These are phyloP conservation scores for Galerina marginata DNA, from an alignment of 768 basidiomycete genomes.

Conservation along the genomic window DNA sequence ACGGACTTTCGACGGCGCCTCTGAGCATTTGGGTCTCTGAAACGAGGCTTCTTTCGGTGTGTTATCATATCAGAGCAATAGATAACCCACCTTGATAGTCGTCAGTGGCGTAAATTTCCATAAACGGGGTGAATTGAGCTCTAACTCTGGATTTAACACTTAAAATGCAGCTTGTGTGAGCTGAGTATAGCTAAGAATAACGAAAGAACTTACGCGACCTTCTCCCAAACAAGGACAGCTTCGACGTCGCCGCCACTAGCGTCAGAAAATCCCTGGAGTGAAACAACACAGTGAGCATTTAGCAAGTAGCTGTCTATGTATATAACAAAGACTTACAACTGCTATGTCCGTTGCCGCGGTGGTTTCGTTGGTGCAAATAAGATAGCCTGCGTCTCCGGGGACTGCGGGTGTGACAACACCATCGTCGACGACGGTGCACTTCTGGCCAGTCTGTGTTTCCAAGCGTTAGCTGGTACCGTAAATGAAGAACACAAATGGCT, in stretches of 20 bases:
- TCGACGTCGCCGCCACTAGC: background rate
- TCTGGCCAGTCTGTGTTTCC: background rate
- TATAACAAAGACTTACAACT: background rate
- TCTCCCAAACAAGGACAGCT: background rate
- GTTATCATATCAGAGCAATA: background rate
- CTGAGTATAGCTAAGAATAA: background rate
- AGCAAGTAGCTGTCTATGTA: too few relatives aligned
- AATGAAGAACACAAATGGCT: background rate
- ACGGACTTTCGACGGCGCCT: background rate
- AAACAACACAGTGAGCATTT: background rate
- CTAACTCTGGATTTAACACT: background rate
- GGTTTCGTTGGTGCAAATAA: background rate
- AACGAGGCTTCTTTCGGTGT: background rate
- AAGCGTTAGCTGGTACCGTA: background rate
- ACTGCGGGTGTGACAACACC: background rate
- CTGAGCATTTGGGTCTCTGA: background rate
- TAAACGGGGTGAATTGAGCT: background rate
- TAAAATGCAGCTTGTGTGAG: background rate
- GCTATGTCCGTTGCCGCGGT: background rate
- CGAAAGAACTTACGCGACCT: background rate
- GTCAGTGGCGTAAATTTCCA: background rate
- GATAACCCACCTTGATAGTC: background rate
- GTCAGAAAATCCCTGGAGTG: background rate
- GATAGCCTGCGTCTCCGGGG: background rate
- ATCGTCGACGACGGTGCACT: background rate